Base-by-base conservation (phyloP, 495 filamentous ascomycete genomes). In the Venustampulla echinocandica region DNA sequence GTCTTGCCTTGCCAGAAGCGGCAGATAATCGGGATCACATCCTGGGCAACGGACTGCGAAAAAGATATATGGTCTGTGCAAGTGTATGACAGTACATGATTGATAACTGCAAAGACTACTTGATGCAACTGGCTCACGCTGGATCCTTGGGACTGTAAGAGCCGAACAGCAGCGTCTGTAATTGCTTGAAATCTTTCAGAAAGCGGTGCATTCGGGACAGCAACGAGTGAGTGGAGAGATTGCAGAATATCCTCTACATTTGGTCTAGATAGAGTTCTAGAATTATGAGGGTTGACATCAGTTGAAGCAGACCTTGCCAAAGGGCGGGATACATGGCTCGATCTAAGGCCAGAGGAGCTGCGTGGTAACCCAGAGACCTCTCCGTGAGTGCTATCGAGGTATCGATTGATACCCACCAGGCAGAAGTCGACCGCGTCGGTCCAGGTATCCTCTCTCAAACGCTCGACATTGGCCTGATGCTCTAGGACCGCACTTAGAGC, bases 401-500 rank as follows among this genome's bases (percentile, higher is more conserved):
- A 71, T 22, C 62, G 62, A 17, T 63, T 65, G 32, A 78, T 64
- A 4, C 64, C 65, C 32, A 78, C 58, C 27, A 79, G 46, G 55
- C 83, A 89, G 54, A 94, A 93, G 34, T 79, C 68, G 2, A 81
- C 71, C 21, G 79, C 66, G 10, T 68, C 69, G 27, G 77, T 64
- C 89, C 92, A 95, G 42, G 79, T 74, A 6, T 79, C 67, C 38
- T 64, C 62, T 13, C 68, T 63, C 7, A 97, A 67, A 54, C 85
- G 82, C 61, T 99, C 92, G 14, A 82, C 77, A 62, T 87, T 87
- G 28, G 85, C 75, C 19, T 76, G 72, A 55, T 81, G 77, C 35
- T 78, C 76, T n/a, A 96, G 69, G 11, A 93, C 63, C 28, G 73
- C 69, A 18, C 69, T 63, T 46, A 97, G 64, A 22, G 79, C 75